Conservation (phyloP, 805 yeast genomes). For the Starmerella ratchasimensis region DNA sequence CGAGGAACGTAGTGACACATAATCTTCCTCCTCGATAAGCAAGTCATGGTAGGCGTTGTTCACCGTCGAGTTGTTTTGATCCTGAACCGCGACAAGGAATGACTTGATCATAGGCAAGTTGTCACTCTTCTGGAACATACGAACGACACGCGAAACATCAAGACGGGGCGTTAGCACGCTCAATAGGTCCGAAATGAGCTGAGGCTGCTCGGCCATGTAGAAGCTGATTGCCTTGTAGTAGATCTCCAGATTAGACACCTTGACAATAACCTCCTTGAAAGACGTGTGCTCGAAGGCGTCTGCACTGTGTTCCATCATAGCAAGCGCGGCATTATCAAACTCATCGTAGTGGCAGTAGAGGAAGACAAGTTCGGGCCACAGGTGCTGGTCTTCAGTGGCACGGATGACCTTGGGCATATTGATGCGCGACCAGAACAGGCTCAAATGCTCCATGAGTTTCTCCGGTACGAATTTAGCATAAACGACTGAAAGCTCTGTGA, state of each 20-base stretch:
- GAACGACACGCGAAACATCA: conserved; percentile 87
- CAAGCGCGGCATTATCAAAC: conserved; percentile 96
- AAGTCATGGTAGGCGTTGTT: conserved; percentile 92
- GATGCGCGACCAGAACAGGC: conserved; percentile 94
- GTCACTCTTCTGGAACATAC: conserved; percentile 88
- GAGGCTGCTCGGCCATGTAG: conserved; percentile 84
- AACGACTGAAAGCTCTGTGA: conserved; percentile 83
- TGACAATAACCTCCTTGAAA: conserved; percentile 87
- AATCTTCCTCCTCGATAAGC: conserved; percentile 91
- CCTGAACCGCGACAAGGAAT: conserved; percentile 80
- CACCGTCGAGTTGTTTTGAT: conserved; percentile 78
- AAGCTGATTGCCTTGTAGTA: conserved; percentile 95
- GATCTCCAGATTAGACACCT: conserved; percentile 90
- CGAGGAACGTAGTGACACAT: conserved; percentile 73
- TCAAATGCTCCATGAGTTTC: conserved; percentile 89
- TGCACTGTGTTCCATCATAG: conserved; percentile 90
- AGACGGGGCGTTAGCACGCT: conserved; percentile 75
- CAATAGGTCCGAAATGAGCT: conserved; percentile 72
- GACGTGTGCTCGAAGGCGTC: conserved; percentile 86
- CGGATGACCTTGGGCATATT: conserved; percentile 94
- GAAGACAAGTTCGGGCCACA: conserved; percentile 94
- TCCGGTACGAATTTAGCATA: conserved; percentile 85
- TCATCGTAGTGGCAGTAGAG: conserved; percentile 96
- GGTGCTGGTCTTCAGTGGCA: conserved; percentile 84
- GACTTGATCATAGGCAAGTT: conserved; percentile 93